A percentile compares a stretch with the other conserved stretches of the same genome.
phyloP scores from a whole-genome alignment of 2,329 filamentous ascomycete genomes.

The Tolypocladium inflatum region DNA sequence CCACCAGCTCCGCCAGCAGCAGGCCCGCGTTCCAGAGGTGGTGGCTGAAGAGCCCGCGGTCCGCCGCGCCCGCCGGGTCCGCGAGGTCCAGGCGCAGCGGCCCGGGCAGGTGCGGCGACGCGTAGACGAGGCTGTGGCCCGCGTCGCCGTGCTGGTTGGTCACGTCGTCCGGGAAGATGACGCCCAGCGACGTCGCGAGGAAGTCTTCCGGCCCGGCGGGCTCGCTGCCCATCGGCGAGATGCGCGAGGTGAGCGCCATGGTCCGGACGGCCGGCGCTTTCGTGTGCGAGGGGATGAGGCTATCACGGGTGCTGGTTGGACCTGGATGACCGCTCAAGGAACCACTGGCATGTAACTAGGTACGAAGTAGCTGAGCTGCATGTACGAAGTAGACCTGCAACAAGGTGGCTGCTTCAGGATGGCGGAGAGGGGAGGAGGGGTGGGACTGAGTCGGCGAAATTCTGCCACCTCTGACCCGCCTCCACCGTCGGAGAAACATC shows the following conservation, averaged over 20 bases:
- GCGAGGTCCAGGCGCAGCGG: conserved; percentile 35
- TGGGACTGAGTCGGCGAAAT: neutral
- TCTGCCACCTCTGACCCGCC: neutral
- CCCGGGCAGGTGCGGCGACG: conserved; percentile 37
- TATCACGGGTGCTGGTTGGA: neutral
- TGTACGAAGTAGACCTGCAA: neutral
- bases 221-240: conserved; percentile 15
- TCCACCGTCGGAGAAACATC: neutral
- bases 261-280: neutral
- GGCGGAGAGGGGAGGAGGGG: neutral
- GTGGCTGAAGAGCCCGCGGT: conserved; percentile 57
- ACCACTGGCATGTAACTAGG: neutral
- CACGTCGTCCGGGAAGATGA: conserved; percentile 60
- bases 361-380: neutral
- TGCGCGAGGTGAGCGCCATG: conserved; percentile 35
- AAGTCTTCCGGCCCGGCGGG: conserved; percentile 43
- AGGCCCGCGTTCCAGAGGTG: conserved; percentile 63
- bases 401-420: neutral
- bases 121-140: conserved; percentile 49
- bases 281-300: neutral
- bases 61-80: conserved; percentile 40
- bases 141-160: conserved; percentile 57
- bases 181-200: conserved; percentile 46
- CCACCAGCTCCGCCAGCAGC: conserved; percentile 45
- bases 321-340: neutral